Base-by-base conservation (phyloP, 768 basidiomycete species). In the Tulasnella sp. region DNA sequence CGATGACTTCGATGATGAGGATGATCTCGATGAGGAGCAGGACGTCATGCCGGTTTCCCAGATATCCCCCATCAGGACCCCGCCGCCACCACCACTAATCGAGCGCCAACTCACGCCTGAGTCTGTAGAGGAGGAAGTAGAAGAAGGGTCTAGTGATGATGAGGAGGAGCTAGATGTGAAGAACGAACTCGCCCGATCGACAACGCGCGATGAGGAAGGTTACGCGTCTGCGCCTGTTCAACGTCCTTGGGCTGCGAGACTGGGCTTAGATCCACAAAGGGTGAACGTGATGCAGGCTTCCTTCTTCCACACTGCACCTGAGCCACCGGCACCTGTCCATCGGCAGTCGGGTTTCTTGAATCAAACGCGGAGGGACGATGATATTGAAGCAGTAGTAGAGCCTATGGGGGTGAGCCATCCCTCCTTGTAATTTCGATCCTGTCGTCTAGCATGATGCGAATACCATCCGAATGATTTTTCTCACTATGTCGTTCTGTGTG, bases 251-350 rank as follows among this genome's bases (percentile, higher is more conserved):
- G 81, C 84, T 13, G 78, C 83, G 49, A 80, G 80, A 52, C 69
- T 84, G 26, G 85, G 86, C 4, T 75, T 93, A n/a, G 89, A 94
- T 69, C 78, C 84, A 13, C 88, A 89, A 70, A 85, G 84, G 72
- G 82, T 93, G 78, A 87, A 91, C 67, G 88, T 94, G 56, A 95
- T 95, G 92, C 92, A 95, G 67, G 83, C 87, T 0, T 85, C 87
- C 32, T 73, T 95, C 54, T 95, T 95, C 56, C 51, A 63, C 19
- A 53, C 61, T 5, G 58, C 58, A 24, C 34, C 32, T 47, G 41
- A 56, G 55, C 38, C 10, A 42, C 32, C 51, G 4, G 51, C 51
- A 53, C n/a, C 51, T 41, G 21, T 4, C 3, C 24, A 27, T 17
- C 55, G 38, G 23, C 43, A 23, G 3, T 43, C 38, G n/a, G 44